Conservation (phyloP, 2,329 filamentous ascomycete species). For the Elsinoe perseae region DNA sequence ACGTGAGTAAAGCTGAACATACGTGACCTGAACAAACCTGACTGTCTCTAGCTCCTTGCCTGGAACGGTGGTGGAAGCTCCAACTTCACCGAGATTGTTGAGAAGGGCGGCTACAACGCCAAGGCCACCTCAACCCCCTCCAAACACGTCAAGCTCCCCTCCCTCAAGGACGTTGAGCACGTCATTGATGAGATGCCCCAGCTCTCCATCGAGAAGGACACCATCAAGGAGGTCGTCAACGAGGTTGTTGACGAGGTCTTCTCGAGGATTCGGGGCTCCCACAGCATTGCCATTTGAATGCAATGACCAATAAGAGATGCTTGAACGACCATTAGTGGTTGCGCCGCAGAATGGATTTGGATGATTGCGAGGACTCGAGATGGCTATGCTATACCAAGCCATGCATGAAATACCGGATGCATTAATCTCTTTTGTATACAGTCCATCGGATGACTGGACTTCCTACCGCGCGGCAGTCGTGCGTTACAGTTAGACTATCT, state of each 20-base stretch:
- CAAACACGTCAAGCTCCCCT: constrained; percentile 28
- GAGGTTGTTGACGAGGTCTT: constrained; percentile 47
- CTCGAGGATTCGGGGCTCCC: constrained; percentile 15
- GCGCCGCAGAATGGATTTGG: neutral
- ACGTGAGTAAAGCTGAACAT: constrained; percentile 45
- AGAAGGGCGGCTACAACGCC: constrained; percentile 62
- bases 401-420: constrained; percentile 12
- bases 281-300: constrained; percentile 7
- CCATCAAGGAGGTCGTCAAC: constrained; percentile 42
- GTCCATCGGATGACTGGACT: constrained; percentile 1
- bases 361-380: neutral
- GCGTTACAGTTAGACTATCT: constrained; percentile 12
- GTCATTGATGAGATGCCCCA: constrained; percentile 41
- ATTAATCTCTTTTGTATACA: constrained; percentile 12
- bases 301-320: neutral
- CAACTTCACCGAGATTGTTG: constrained; percentile 81
- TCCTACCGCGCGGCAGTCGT: neutral
- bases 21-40: constrained; percentile 22
- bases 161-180: constrained; percentile 37
- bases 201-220: constrained; percentile 26
- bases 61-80: constrained; percentile 96
- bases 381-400: constrained; percentile 2
- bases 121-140: constrained; percentile 27
- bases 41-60: constrained; percentile 59
- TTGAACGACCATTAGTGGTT: neutral